phyloP scores from a whole-genome alignment of 441 rosid species.

The Euphorbia corollata region DNA sequence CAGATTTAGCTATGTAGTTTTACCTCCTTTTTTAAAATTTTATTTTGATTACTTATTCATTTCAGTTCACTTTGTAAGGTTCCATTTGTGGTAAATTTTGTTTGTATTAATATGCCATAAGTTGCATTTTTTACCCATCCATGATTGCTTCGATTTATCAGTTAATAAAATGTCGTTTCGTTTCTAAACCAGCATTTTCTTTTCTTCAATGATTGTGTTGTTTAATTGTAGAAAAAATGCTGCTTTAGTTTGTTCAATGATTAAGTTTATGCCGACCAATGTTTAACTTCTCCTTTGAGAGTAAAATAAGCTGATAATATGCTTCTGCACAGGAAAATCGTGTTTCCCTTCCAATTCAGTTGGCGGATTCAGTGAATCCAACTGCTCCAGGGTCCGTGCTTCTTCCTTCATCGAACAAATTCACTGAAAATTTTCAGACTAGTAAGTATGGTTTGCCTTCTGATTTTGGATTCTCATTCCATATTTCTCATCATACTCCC shows the following conservation, averaged over 20 bases:
- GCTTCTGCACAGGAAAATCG: constrained; percentile 30
- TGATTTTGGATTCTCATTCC: background rate
- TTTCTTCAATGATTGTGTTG: background rate
- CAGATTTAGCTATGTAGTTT: background rate
- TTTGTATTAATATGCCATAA: background rate
- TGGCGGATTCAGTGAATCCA: constrained; percentile 33
- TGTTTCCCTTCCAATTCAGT: constrained; percentile 27
- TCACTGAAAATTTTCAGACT: constrained; percentile 30
- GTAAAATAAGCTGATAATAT: background rate
- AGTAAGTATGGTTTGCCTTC: constrained; percentile 26
- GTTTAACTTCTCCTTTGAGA: background rate
- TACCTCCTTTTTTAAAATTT: background rate
- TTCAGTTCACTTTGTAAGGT: background rate
- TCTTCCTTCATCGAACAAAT: constrained; percentile 26
- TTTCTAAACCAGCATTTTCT: background rate
- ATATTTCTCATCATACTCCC: background rate
- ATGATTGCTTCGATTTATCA: background rate
- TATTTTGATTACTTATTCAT: background rate
- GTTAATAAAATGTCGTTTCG: background rate
- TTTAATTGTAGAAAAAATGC: background rate
- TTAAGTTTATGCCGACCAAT: background rate
- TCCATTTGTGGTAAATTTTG: background rate
- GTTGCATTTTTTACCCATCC: background rate
- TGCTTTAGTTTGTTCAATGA: background rate
- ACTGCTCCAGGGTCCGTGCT: constrained; percentile 19